Conservation (phyloP, 306 rosid species). For the Quillaja saponaria region DNA sequence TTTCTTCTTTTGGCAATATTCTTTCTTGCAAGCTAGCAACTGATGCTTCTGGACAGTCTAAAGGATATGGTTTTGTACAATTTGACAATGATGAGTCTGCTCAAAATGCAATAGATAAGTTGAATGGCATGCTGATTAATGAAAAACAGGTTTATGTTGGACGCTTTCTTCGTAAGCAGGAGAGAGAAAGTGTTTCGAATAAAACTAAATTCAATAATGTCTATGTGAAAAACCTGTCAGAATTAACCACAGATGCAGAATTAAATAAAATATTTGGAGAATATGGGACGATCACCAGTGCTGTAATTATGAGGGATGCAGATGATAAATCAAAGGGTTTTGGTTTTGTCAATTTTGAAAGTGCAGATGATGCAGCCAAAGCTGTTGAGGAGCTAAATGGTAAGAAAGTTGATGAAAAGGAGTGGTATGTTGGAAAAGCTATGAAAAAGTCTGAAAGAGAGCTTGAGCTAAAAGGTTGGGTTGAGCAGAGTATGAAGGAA, state of each 20-base stretch:
- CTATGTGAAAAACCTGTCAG: slow-evolving; percentile 72
- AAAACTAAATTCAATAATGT: slow-evolving; percentile 66
- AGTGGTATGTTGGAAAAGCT: slow-evolving; percentile 76
- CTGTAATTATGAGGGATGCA: slow-evolving; percentile 54
- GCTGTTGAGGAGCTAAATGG: slow-evolving; percentile 78
- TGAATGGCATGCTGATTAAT: slow-evolving; percentile 80
- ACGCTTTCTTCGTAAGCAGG: slow-evolving; percentile 56
- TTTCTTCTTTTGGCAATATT: slow-evolving; percentile 67
- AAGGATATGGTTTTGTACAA: slow-evolving; percentile 84
- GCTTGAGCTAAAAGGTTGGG: slow-evolving; percentile 66
- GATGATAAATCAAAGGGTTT: slow-evolving; percentile 77
- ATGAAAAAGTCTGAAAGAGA: slow-evolving; percentile 74
- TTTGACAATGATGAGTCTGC: slow-evolving; percentile 73
- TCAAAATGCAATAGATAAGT: slow-evolving; percentile 48
- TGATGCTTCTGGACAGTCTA: slow-evolving; percentile 67
- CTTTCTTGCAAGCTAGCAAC: slow-evolving; percentile 84
- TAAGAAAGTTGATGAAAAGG: slow-evolving; percentile 60
- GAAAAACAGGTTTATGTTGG: slow-evolving; percentile 73
- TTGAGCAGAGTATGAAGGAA: slow-evolving; percentile 78
- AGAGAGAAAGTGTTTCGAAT: slow-evolving; percentile 49
- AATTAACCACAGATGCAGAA: slow-evolving; percentile 52
- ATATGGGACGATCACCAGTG: slow-evolving; percentile 71
- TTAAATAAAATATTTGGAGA: slow-evolving; percentile 49
- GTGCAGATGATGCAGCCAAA: slow-evolving; percentile 53
- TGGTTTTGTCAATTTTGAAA: slow-evolving; percentile 78